Evolutionary conservation across 2,329 filamentous ascomycete genomes (phyloP).

Genomic region (Epichloe hybrida): DNA sequence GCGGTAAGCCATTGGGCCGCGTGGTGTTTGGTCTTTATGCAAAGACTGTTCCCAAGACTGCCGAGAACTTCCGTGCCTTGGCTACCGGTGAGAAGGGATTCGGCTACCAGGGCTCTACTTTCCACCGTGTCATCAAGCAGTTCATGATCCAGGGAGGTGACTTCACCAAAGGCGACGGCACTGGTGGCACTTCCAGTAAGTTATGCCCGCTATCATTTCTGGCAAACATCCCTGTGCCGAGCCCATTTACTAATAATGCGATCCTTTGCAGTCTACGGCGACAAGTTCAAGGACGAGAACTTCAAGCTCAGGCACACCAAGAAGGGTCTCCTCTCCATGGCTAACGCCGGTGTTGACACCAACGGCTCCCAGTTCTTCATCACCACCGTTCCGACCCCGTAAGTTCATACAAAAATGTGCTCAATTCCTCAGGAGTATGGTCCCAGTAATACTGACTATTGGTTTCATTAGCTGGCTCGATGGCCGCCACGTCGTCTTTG

Average conservation of each 20-base stretch:
- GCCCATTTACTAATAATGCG: slow-evolving; percentile 10
- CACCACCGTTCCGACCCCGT: slow-evolving; percentile 67
- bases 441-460: not conserved
- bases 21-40: slow-evolving; percentile 76
- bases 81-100: slow-evolving; percentile 79
- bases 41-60: slow-evolving; percentile 69
- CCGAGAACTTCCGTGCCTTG: slow-evolving; percentile 64
- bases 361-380: slow-evolving; percentile 89
- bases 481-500: slow-evolving; percentile 75
- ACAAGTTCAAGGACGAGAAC: slow-evolving; percentile 80
- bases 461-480: slow-evolving; percentile 54
- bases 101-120: slow-evolving; percentile 67
- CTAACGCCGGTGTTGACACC: slow-evolving; percentile 73
- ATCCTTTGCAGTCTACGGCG: slow-evolving; percentile 52
- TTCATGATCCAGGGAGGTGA: slow-evolving; percentile 89
- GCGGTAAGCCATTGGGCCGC: slow-evolving; percentile 59
- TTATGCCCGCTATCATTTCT: slow-evolving; percentile 9
- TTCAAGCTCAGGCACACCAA: slow-evolving; percentile 90
- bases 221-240: not conserved
- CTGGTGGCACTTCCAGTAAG: slow-evolving; percentile 73
- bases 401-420: slow-evolving; percentile 18
- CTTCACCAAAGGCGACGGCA: slow-evolving; percentile 72
- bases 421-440: not conserved
- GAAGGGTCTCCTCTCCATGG: slow-evolving; percentile 73
- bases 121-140: slow-evolving; percentile 82